These are phyloP conservation scores for Pulveroboletus sp. DNA, from an alignment of 768 basidiomycete species.

Conservation along the genomic window DNA sequence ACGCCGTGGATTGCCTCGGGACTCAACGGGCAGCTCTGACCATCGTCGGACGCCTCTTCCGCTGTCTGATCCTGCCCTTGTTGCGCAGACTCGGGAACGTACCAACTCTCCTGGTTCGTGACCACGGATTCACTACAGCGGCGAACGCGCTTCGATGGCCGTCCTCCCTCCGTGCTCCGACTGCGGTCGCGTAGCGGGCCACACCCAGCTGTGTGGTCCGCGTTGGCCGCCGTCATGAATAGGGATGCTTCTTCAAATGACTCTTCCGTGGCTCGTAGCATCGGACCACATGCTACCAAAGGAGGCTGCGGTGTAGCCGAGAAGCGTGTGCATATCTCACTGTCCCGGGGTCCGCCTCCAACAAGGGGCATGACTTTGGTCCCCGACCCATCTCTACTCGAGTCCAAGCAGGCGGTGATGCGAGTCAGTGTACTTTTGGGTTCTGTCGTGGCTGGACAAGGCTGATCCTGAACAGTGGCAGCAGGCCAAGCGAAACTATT, in stretches of 20 bases:
- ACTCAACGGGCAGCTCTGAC: neutral
- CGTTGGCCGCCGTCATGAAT: conserved; percentile 1
- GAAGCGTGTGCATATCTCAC: conserved; percentile 15
- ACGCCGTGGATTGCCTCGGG: conserved; percentile 7
- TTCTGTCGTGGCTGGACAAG: conserved; percentile 4
- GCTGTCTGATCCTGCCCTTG: neutral
- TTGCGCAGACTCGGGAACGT: conserved; percentile 3
- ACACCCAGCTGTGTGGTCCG: conserved; percentile 4
- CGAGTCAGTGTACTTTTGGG: neutral
- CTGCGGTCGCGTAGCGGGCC: conserved; percentile 9
- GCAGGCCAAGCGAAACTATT: conserved; percentile 12
- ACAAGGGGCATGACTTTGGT: neutral
- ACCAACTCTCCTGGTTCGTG: conserved; percentile 4
- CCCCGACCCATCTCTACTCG: neutral
- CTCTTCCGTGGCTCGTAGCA: neutral
- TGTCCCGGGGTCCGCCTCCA: conserved; percentile 10
- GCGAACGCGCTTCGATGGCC: conserved; percentile 27
- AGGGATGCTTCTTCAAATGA: conserved; percentile 13
- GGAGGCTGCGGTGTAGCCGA: conserved; percentile 2
- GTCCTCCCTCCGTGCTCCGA: conserved; percentile 23
- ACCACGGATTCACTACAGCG: conserved; percentile 12
- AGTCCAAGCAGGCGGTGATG: conserved; percentile 6
- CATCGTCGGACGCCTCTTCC: neutral
- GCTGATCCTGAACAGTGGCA: neutral
- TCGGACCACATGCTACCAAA: conserved; percentile 1